Conservation (phyloP, 352 stramenopile genomes). For the Phytopythium boreale region DNA sequence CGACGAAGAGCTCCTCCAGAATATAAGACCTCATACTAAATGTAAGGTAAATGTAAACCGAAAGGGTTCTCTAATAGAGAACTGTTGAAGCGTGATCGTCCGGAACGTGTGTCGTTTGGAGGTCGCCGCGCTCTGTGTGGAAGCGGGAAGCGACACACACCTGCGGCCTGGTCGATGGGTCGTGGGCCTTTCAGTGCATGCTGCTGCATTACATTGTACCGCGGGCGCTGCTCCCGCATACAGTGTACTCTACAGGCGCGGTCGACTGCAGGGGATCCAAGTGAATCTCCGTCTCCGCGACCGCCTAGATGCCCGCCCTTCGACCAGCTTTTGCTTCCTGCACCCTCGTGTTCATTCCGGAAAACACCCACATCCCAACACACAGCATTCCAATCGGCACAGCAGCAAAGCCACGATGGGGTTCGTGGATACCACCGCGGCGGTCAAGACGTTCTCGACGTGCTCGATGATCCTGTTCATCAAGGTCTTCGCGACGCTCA, state of each 20-base stretch:
- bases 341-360: neutral
- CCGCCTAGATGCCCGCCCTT: neutral
- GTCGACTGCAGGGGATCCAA: neutral
- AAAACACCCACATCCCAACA: neutral
- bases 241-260: no score
- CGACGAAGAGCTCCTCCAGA: neutral
- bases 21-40: neutral
- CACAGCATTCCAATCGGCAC: neutral
- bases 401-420: slow-evolving; percentile 6
- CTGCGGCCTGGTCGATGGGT: no score
- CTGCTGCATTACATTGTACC: no score
- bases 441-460: slow-evolving; percentile 32
- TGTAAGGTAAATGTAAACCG: neutral
- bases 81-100: neutral
- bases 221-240: no score
- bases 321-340: neutral
- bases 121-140: no score
- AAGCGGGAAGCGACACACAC: neutral
- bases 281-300: neutral
- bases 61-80: neutral
- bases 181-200: no score
- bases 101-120: neutral
- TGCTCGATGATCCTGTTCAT: slow-evolving; percentile 28
- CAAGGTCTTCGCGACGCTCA: slow-evolving; percentile 31
- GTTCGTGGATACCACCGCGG: slow-evolving; percentile 19